Base-by-base conservation (phyloP, 371 early-diverging fungal genomes). In the Saksenaea vasiformis region DNA sequence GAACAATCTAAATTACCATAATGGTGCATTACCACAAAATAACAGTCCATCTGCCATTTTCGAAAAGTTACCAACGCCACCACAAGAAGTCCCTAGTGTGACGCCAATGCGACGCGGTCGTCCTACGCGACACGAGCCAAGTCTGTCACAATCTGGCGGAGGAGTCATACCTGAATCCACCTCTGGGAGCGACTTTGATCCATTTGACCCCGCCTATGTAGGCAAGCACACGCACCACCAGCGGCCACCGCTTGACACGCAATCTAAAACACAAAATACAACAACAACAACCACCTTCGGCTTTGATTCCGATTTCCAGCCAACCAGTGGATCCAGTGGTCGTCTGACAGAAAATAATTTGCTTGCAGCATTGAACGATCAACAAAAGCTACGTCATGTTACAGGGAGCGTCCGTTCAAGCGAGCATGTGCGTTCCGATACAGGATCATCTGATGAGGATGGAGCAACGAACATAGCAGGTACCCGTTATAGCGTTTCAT, bases 81-180 rank as follows among this genome's bases (percentile, higher is more conserved):
- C 80, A 15, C 79, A 80, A 55, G 82, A 77, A 61, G 59, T 78
- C 19, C 79, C 72, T 17, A 67, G 63, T 24, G 86, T 90, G 47
- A 82, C 80, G 35, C 90, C 91, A 3, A 91, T 91, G 91, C 82
- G 91, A 17, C 82, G 91, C 58, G 91, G 91, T 38, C 81, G 91
- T 13, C 90, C 90, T 13, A 76, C 80, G 5, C 74, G 83, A 57
- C 68, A 59, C n/a, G 58, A 63, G 27, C 68, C 54, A 34, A 26
- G 65, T 2, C 38, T 51, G 13, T 61, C 66, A 17, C 55, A 54
- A 41, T 17, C 57, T 27, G 11, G 22, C 27, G 22, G 22, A 17
- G 37, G 31, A 11, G n/a, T 41, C 17, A 5, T n/a, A 54, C 15
- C 57, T 24, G 28, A 35, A 2, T 2, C 54, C 0, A 19, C 38